These are phyloP conservation scores for Fusarium fujikuroi DNA, from an alignment of 2,329 filamentous ascomycete genomes.

Conservation along the genomic window DNA sequence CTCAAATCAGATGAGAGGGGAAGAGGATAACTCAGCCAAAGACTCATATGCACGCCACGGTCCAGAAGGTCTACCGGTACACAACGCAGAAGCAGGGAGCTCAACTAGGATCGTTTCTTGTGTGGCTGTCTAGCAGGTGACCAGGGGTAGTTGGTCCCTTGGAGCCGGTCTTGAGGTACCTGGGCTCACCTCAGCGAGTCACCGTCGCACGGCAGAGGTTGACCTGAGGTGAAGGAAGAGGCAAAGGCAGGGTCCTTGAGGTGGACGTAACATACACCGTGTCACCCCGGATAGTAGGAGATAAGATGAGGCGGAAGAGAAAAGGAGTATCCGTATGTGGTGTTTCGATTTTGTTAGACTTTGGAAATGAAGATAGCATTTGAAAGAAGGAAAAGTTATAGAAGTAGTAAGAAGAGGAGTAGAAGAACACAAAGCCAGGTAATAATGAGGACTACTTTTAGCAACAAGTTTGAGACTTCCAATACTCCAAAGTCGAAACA, in stretches of 20 bases:
- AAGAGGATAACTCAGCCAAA: conserved; percentile 1
- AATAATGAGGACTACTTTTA: conserved; percentile 16
- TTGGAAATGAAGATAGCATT: not conserved
- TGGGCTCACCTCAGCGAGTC: conserved; percentile 23
- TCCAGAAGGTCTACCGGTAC: conserved; percentile 2
- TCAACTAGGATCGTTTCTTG: not conserved
- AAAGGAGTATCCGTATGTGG: conserved; percentile 2
- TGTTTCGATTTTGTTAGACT: not conserved
- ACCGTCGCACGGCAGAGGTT: conserved; percentile 22
- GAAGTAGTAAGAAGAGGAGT: not conserved
- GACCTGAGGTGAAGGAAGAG: conserved; percentile 16
- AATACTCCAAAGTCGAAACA: conserved; percentile 15
- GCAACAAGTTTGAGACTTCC: conserved; percentile 3
- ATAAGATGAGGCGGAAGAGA: conserved; percentile 3
- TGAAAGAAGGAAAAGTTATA: not conserved
- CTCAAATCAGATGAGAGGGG: not conserved
- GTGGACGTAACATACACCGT: conserved; percentile 22
- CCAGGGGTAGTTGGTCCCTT: conserved; percentile 18
- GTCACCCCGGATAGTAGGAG: conserved; percentile 18
- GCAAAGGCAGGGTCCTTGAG: conserved; percentile 14
- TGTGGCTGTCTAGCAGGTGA: conserved; percentile 23
- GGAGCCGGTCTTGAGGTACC: not conserved
- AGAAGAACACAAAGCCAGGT: not conserved
- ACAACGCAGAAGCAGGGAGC: not conserved
- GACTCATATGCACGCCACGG: conserved; percentile 5